These are phyloP conservation scores for Phoma sp. DNA, from an alignment of 2,329 filamentous ascomycete genomes.

Conservation along the genomic window DNA sequence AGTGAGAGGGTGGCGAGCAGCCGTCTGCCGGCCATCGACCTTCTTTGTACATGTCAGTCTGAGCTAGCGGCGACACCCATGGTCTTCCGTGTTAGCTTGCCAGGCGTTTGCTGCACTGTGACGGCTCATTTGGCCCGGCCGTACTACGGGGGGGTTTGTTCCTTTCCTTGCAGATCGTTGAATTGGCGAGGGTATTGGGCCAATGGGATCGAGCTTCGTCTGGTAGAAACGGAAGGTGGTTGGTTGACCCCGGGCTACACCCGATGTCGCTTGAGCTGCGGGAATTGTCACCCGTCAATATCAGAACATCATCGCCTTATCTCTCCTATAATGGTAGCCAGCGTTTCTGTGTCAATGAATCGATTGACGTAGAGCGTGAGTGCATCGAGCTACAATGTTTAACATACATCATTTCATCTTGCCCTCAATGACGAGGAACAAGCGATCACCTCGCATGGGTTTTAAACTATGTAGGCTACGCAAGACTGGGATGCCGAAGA, in stretches of 20 bases:
- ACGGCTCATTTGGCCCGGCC: slow-evolving; percentile 1
- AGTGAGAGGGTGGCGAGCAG: neutral
- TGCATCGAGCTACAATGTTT: no score
- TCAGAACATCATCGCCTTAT: neutral
- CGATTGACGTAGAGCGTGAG: no score
- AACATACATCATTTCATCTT: no score
- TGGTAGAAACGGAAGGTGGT: slow-evolving; percentile 12
- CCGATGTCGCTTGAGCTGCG: slow-evolving; percentile 1
- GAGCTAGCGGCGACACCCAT: slow-evolving; percentile 16
- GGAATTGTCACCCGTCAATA: neutral
- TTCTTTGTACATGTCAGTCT: slow-evolving; percentile 18
- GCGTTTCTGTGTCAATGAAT: no score
- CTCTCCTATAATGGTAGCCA: no score
- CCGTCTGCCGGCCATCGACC: neutral
- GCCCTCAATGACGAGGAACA: no score
- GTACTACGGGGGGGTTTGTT: slow-evolving; percentile 4
- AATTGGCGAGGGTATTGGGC: neutral
- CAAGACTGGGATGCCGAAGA: no score
- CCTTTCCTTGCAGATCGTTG: slow-evolving; percentile 9
- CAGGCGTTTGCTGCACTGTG: neutral
- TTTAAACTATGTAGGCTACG: no score
- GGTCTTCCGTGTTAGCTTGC: neutral
- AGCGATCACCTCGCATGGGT: no score
- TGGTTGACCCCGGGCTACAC: slow-evolving; percentile 2
- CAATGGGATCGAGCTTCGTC: neutral